Percentiles rank a stretch among this genome's conserved stretches.
Evolutionary conservation across 148 eudicot species (phyloP).

Genomic region (Chenopodium formosanum): DNA sequence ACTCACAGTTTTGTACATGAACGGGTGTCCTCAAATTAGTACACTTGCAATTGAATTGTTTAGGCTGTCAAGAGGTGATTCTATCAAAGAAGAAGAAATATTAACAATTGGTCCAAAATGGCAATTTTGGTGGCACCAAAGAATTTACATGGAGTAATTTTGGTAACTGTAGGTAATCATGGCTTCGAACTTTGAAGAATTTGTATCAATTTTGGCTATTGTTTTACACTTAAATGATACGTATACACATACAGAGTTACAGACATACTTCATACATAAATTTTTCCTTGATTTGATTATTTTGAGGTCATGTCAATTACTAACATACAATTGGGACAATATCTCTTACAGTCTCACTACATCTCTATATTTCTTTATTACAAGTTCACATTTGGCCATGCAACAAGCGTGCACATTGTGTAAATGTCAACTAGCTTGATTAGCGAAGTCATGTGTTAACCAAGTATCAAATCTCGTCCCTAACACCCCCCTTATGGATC

Average conservation of each 20-base stretch:
- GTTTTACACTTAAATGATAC: neutral
- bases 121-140: conserved; percentile 26
- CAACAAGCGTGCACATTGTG: neutral
- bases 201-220: neutral
- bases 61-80: conserved; percentile 40
- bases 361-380: neutral
- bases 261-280: too few species aligned
- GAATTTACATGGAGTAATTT: neutral
- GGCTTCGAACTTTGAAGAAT: neutral
- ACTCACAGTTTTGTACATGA: conserved; percentile 49
- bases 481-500: too few species aligned
- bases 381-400: neutral
- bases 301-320: neutral
- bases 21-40: conserved; percentile 40
- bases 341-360: neutral
- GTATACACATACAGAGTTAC: neutral
- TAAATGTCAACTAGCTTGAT: too few species aligned
- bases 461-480: too few species aligned
- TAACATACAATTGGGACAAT: neutral
- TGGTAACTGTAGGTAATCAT: neutral
- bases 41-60: conserved; percentile 41
- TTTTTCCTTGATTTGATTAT: too few species aligned
- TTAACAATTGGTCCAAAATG: conserved; percentile 43
- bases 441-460: too few species aligned
- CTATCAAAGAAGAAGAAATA: conserved; percentile 45